phyloP scores from a whole-genome alignment of 805 yeast genomes.

The Ogataea wickerhamii region DNA sequence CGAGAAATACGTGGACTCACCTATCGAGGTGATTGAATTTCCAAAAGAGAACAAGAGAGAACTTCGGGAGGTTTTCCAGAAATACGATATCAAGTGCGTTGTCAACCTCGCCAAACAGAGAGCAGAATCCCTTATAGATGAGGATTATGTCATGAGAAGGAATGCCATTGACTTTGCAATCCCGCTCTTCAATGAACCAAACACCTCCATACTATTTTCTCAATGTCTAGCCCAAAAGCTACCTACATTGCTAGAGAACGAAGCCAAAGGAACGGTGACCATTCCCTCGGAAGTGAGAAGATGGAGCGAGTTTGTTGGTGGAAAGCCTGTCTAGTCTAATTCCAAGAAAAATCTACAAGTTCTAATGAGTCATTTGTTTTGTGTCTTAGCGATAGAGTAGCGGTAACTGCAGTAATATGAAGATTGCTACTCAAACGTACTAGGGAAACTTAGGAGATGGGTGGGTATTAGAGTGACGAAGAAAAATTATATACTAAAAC shows the following conservation, averaged over 20 bases:
- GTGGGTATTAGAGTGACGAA: too few species aligned
- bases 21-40: constrained; percentile 72
- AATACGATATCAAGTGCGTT: constrained; percentile 79
- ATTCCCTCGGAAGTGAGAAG: constrained; percentile 86
- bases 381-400: too few species aligned
- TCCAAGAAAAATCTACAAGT: too few species aligned
- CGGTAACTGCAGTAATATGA: too few species aligned
- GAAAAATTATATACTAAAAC: too few species aligned
- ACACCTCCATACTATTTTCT: constrained; percentile 85
- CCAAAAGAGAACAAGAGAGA: constrained; percentile 92
- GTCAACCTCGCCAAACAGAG: constrained; percentile 88
- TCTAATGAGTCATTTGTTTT: neutral
- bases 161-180: constrained; percentile 97
- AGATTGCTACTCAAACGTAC: too few species aligned
- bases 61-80: constrained; percentile 88
- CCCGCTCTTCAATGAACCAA: constrained; percentile 95
- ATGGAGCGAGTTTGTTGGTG: constrained; percentile 97
- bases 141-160: constrained; percentile 97
- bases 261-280: constrained; percentile 38
- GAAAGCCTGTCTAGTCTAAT: constrained; percentile 82
- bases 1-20: constrained; percentile 40
- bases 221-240: constrained; percentile 72
- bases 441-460: too few species aligned
- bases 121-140: constrained; percentile 80
- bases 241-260: constrained; percentile 50